A percentile compares a stretch with the other conserved stretches of the same genome.
phyloP scores from a whole-genome alignment of 371 early-diverging fungal genomes.

The Mucor plumbeus region DNA sequence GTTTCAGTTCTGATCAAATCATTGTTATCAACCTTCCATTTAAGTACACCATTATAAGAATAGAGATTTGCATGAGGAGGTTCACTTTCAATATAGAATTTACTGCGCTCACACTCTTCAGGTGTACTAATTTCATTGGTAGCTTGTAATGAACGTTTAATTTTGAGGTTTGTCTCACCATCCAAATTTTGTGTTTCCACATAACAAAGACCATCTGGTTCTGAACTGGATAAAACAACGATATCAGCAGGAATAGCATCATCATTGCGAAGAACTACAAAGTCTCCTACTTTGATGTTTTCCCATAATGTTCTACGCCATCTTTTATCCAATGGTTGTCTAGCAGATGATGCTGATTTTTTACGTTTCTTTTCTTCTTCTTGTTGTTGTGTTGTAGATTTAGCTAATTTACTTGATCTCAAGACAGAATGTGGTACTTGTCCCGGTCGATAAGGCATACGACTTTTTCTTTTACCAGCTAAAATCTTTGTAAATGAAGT shows the following conservation, averaged over 20 bases:
- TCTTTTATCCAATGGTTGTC: conserved; percentile 41
- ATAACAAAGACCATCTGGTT: conserved; percentile 72
- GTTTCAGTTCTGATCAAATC: conserved; percentile 15
- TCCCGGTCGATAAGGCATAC: conserved; percentile 57
- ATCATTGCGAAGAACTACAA: conserved; percentile 85
- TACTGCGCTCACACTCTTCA: conserved; percentile 61
- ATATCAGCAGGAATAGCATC: conserved; percentile 93
- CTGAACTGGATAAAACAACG: conserved; percentile 69
- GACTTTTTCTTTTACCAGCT: conserved; percentile 24
- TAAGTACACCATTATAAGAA: conserved; percentile 75
- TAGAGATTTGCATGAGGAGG: conserved; percentile 80
- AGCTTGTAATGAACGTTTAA: conserved; percentile 55
- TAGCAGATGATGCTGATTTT: conserved; percentile 21
- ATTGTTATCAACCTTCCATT: conserved; percentile 50
- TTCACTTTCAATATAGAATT: conserved; percentile 81
- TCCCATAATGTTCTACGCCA: conserved; percentile 77
- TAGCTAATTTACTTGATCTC: conserved; percentile 12
- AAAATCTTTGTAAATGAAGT: conserved; percentile 35
- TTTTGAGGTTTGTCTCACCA: conserved; percentile 88
- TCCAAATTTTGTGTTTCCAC: conserved; percentile 88
- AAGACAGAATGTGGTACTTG: conserved; percentile 57
- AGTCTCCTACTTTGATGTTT: conserved; percentile 90
- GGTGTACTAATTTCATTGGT: conserved; percentile 51
- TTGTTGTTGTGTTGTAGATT: conserved; percentile 14
- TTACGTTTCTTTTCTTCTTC: conserved; percentile 1